A percentile compares a stretch with the other conserved stretches of the same genome.
Conservation (phyloP, 305 asterid species). For the Fraxinus floribunda region DNA sequence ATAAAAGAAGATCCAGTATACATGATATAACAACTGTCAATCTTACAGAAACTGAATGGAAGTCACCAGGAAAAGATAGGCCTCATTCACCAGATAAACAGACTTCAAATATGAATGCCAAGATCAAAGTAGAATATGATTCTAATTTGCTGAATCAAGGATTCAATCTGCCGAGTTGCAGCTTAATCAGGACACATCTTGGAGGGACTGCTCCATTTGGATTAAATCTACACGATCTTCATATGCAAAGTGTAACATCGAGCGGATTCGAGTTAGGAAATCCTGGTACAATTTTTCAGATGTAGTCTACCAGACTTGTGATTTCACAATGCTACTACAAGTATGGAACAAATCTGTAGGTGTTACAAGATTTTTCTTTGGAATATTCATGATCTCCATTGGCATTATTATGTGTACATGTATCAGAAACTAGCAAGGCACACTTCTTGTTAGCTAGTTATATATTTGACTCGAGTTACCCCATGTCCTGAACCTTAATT, state of each 20-base stretch:
- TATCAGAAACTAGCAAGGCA: background rate
- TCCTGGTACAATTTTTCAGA: conserved; percentile 42
- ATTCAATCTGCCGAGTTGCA: conserved; percentile 29
- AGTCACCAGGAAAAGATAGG: conserved; percentile 35
- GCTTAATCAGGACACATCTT: conserved; percentile 26
- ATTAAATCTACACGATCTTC: conserved; percentile 34
- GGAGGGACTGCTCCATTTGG: conserved; percentile 33
- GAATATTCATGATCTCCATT: conserved; percentile 8
- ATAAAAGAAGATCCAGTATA: conserved; percentile 84
- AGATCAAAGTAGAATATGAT: conserved; percentile 28
- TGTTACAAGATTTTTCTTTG: background rate
- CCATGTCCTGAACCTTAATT: background rate
- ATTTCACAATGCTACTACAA: background rate
- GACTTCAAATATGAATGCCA: conserved; percentile 32
- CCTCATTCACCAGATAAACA: conserved; percentile 38
- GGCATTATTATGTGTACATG: background rate
- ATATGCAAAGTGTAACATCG: conserved; percentile 31
- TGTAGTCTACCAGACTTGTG: conserved; percentile 33
- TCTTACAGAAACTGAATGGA: conserved; percentile 41
- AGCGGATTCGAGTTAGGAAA: conserved; percentile 47
- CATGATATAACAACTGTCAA: conserved; percentile 79
- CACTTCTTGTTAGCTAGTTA: background rate
- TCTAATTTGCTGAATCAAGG: conserved; percentile 39
- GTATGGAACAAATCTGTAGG: background rate
- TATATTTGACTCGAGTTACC: background rate